Percentiles rank a stretch among this genome's conserved stretches.
phyloP scores from a whole-genome alignment of 805 yeast genomes.

The Ogataea sp. region DNA sequence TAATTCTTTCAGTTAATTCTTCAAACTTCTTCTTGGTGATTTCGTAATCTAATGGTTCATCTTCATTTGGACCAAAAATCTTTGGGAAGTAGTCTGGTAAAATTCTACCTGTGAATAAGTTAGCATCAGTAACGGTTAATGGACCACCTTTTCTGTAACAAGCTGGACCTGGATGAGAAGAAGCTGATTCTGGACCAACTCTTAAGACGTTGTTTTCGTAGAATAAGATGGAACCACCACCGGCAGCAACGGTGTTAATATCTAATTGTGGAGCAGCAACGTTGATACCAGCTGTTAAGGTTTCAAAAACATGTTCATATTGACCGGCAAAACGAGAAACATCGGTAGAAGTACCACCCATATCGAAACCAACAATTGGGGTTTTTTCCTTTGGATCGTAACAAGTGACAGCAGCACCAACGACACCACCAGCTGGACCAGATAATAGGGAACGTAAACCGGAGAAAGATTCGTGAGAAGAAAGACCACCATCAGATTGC shows the following conservation, averaged over 20 bases:
- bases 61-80: slow-evolving; percentile 73
- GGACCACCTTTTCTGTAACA: slow-evolving; percentile 83
- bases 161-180: slow-evolving; percentile 84
- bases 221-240: slow-evolving; percentile 61
- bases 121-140: slow-evolving; percentile 77
- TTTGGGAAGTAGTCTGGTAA: slow-evolving; percentile 67
- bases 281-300: slow-evolving; percentile 67
- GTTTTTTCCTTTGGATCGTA: slow-evolving; percentile 23
- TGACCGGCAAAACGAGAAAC: slow-evolving; percentile 52
- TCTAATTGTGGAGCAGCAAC: slow-evolving; percentile 73
- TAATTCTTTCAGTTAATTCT: slow-evolving; percentile 45
- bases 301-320: slow-evolving; percentile 65
- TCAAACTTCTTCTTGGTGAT: slow-evolving; percentile 42
- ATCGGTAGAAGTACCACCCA: slow-evolving; percentile 33
- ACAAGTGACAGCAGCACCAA: slow-evolving; percentile 46
- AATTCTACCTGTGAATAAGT: slow-evolving; percentile 59
- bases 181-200: slow-evolving; percentile 81
- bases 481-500: slow-evolving; percentile 53
- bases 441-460: slow-evolving; percentile 46
- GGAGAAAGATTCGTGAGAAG: slow-evolving; percentile 41
- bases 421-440: slow-evolving; percentile 58
- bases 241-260: slow-evolving; percentile 68
- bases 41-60: slow-evolving; percentile 55
- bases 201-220: slow-evolving; percentile 63
- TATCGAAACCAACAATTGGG: slow-evolving; percentile 26